phyloP scores from a whole-genome alignment of 2,329 filamentous ascomycete genomes.

The Diplodia corticola region DNA sequence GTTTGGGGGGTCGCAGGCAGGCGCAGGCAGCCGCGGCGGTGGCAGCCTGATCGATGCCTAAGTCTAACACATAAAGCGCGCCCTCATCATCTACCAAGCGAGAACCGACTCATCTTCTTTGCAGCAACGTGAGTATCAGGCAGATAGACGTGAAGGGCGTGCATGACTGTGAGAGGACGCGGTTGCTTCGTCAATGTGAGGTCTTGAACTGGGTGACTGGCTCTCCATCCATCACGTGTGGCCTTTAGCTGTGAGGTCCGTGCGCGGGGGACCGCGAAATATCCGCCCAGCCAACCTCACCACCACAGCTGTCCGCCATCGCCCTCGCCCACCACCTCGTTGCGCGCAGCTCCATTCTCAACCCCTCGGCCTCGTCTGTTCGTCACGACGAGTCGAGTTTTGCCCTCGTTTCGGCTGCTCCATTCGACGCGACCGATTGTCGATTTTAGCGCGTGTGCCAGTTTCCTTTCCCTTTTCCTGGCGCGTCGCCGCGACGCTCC shows the following conservation, averaged over 20 bases:
- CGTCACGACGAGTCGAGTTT: slow-evolving; percentile 27
- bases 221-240: slow-evolving; percentile 5
- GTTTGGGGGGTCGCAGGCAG: slow-evolving; percentile 3
- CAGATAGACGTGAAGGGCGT: background rate
- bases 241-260: background rate
- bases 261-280: slow-evolving; percentile 19
- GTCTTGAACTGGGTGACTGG: background rate
- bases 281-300: slow-evolving; percentile 24
- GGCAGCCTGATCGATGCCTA: slow-evolving; percentile 6
- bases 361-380: slow-evolving; percentile 35
- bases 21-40: slow-evolving; percentile 1
- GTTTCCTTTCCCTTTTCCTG: slow-evolving; percentile 28
- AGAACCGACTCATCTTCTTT: background rate
- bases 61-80: slow-evolving; percentile 1
- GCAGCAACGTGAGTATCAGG: background rate
- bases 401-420: slow-evolving; percentile 28
- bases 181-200: slow-evolving; percentile 6
- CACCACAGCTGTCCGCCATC: slow-evolving; percentile 28
- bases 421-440: slow-evolving; percentile 4
- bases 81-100: background rate
- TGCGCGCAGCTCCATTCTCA: slow-evolving; percentile 25
- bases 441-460: slow-evolving; percentile 11
- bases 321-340: slow-evolving; percentile 24
- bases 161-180: background rate
- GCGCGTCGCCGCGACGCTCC: slow-evolving; percentile 35